A percentile compares a stretch with the other conserved stretches of the same genome.
Evolutionary conservation across 139 green algal genomes (phyloP).

Genomic region (Bryopsis sp.): DNA sequence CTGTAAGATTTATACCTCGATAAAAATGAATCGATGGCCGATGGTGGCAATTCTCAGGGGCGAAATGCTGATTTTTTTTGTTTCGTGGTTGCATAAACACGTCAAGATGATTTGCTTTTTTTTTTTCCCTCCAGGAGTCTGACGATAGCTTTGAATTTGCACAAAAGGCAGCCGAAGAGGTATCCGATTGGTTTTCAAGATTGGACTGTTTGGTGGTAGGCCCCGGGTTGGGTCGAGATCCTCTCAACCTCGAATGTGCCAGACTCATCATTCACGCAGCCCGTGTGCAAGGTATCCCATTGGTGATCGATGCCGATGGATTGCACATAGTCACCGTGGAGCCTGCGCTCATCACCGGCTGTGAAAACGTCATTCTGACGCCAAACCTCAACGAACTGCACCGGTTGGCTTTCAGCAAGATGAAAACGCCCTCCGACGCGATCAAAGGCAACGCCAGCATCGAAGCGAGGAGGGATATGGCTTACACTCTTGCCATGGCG

Average conservation of each 20-base stretch:
- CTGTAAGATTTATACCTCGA: too few relatives aligned
- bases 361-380: conserved; percentile 35
- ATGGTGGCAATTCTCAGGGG: too few relatives aligned
- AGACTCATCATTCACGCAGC: neutral
- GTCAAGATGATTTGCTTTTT: too few relatives aligned
- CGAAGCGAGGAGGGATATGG: conserved; percentile 7
- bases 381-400: conserved; percentile 51
- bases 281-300: neutral
- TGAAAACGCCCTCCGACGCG: conserved; percentile 25
- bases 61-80: too few relatives aligned
- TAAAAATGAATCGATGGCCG: too few relatives aligned
- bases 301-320: conserved; percentile 9
- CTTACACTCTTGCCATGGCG: neutral
- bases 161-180: conserved; percentile 1
- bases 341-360: conserved; percentile 32
- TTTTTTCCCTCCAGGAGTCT: neutral
- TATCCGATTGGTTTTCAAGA: neutral
- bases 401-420: conserved; percentile 28
- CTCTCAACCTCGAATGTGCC: neutral
- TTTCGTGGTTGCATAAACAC: too few relatives aligned
- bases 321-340: conserved; percentile 14
- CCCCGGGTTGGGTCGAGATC: conserved; percentile 14
- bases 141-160: neutral
- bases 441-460: conserved; percentile 29
- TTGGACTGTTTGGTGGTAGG: conserved; percentile 12